Evolutionary conservation across 495 filamentous ascomycete species (phyloP).

Genomic region (Bacidia rubella): DNA sequence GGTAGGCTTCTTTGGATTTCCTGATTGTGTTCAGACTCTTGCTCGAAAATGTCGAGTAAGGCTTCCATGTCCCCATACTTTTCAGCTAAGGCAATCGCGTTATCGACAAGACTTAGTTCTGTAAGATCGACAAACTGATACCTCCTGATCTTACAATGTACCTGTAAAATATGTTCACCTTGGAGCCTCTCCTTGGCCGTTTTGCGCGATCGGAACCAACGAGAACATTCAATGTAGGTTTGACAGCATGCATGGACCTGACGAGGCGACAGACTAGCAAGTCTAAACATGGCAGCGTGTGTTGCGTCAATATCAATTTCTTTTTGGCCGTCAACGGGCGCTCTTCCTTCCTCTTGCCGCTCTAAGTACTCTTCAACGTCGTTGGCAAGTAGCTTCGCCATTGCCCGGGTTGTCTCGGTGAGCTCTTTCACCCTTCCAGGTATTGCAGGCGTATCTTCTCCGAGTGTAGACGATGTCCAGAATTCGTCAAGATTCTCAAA

Average conservation of each 20-base stretch:
- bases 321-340: constrained; percentile 20
- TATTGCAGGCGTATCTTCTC: constrained; percentile 18
- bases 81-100: constrained; percentile 61
- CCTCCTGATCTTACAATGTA: constrained; percentile 40
- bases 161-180: constrained; percentile 32
- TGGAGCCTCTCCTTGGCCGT: constrained; percentile 33
- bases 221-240: constrained; percentile 45
- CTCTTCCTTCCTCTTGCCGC: constrained; percentile 18
- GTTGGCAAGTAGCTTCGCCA: constrained; percentile 13
- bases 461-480: constrained; percentile 61
- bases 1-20: constrained; percentile 18
- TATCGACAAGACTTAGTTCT: constrained; percentile 51
- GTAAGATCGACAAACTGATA: constrained; percentile 48
- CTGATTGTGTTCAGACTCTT: constrained; percentile 15
- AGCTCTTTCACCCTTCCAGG: constrained; percentile 41
- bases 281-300: constrained; percentile 21
- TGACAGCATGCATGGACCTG: constrained; percentile 46
- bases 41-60: constrained; percentile 47
- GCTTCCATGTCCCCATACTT: constrained; percentile 56
- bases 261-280: constrained; percentile 38
- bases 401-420: constrained; percentile 27
- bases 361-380: constrained; percentile 5
- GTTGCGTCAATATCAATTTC: constrained; percentile 16
- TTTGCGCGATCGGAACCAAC: constrained; percentile 42
- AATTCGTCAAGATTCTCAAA: constrained; percentile 57